Evolutionary conservation across 139 green algal species (phyloP), one percentile per base, ranked within the genome.

Genomic region (Micractinium sp.): DNA sequence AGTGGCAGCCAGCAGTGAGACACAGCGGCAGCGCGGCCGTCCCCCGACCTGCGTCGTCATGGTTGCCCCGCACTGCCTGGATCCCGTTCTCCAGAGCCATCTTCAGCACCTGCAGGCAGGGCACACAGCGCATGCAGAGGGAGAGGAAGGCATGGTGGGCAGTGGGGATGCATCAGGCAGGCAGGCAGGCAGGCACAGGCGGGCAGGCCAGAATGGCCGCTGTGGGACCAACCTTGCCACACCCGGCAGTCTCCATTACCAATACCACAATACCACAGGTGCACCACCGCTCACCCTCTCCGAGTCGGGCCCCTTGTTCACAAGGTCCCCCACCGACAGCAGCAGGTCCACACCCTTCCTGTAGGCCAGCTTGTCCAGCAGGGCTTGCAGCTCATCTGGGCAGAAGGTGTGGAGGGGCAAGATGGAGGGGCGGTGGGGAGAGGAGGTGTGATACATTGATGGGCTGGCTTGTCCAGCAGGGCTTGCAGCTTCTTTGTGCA

Each of bases 301-400:
- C 3, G 89, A 92, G 39, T 90, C 60, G 14, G 87, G 87, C 27
- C 89, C 92, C 75, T 94, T 94, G 88, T 94, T 93, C 22, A 93
- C 92, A 25, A 94, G 81, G 79, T 95, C 92, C 2, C 92, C 92
- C 14, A 94, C 92, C 0, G 84, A 27, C 25, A 95, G 77, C 35
- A 94, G 35, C 7, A 87, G 56, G 67, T 95, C 92, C 29, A 60
- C 53, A 20, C 87, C 91, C 0, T 47, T 25, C 33, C 56, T 39
- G 61, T 81, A 85, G 5, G 23, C 18, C 19, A 77, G 87, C 87
- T 86, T 89, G 67, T 84, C 85, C 36, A 95, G 91, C 80, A 95
- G 82, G 16, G 22, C 61, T 60, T 91, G 29, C 66, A 94, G 90
- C 88, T 94, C 92, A 25, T 78, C 82, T 87, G 81, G 38, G 27